Base-by-base conservation (phyloP, 257 asterid species). In the Solanum piurae region DNA sequence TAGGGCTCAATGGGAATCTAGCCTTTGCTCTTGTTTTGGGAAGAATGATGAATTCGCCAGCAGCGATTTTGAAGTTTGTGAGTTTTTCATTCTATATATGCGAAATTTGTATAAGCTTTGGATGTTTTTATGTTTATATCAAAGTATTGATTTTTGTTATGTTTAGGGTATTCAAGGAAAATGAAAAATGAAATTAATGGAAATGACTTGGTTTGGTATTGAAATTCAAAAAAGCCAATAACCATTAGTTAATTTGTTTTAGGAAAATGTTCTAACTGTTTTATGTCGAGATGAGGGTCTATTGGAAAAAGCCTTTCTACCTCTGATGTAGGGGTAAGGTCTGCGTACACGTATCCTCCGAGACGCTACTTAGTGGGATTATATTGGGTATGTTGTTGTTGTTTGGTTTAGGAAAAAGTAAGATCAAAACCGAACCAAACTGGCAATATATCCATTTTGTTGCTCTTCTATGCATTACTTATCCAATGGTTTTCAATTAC, bases 11-110 rank as follows among this genome's bases (percentile, higher is more conserved):
- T 94, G 97, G 97, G 91, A 90, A 66, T 82, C 95, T 60, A 69
- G 95, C 72, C 69, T 94, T 86, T 93, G 90, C 88, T 89, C 94
- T 31, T 94, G 98, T 69, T 87, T 91, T 38, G 98, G 96, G 38
- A 89, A 88, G 85, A 89, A 89, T 13, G 96, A 94, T 88, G 94
- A 93, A 42, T 94, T 94, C 91, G 90, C 83, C 86, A 90, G 96
- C 94, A 92, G 92, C 69, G 95, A 94, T 91, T 92, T 94, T 82
- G 94, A 94, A 94, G 94, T 94, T 90, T 92, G 96, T 94, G 86
- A 93, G 96, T 88, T 31, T 58, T 58, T 2, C 18, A 75, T 23
- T 75, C 36, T 12, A 31, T 31, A 31, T 31, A 31, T 31, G 33
- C 33, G 33, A 31, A 31, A 31, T 31, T 31, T 31, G 33, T 31